Conservation (phyloP, 345 rosid species). For the Ceriops zippeliana region DNA sequence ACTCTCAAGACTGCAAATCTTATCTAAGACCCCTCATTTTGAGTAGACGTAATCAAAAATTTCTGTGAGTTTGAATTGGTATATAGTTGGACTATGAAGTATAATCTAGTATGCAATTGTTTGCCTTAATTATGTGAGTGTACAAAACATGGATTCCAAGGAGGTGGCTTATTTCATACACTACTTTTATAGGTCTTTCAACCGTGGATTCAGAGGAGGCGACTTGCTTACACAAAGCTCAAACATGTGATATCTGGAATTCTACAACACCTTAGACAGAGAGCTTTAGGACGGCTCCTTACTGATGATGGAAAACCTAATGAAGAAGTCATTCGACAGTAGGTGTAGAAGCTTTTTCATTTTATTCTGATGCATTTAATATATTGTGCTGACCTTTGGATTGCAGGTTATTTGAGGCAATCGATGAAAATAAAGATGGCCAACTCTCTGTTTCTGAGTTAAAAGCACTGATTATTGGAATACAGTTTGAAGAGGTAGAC, state of each 20-base stretch:
- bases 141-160: too few relatives aligned
- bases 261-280: slow-evolving; percentile 22
- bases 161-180: not conserved
- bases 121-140: too few relatives aligned
- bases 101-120: too few relatives aligned
- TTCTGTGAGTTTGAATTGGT: too few relatives aligned
- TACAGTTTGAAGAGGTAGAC: slow-evolving; percentile 23
- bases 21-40: too few relatives aligned
- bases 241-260: slow-evolving; percentile 25
- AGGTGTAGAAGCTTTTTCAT: not conserved
- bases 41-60: too few relatives aligned
- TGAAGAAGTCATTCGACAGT: slow-evolving; percentile 25
- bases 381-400: not conserved
- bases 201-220: slow-evolving; percentile 41
- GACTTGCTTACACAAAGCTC: slow-evolving; percentile 31
- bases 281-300: slow-evolving; percentile 26
- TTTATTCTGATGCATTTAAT: not conserved
- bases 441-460: slow-evolving; percentile 22
- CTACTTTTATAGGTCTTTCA: slow-evolving; percentile 26
- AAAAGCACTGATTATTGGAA: slow-evolving; percentile 29
- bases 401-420: slow-evolving; percentile 32
- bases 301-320: slow-evolving; percentile 32
- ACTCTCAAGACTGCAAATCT: too few relatives aligned
- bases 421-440: slow-evolving; percentile 29
- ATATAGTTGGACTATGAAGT: too few relatives aligned